Evolutionary conservation across 2,329 filamentous ascomycete genomes (phyloP).

Genomic region (Didymellaceae sp.): DNA sequence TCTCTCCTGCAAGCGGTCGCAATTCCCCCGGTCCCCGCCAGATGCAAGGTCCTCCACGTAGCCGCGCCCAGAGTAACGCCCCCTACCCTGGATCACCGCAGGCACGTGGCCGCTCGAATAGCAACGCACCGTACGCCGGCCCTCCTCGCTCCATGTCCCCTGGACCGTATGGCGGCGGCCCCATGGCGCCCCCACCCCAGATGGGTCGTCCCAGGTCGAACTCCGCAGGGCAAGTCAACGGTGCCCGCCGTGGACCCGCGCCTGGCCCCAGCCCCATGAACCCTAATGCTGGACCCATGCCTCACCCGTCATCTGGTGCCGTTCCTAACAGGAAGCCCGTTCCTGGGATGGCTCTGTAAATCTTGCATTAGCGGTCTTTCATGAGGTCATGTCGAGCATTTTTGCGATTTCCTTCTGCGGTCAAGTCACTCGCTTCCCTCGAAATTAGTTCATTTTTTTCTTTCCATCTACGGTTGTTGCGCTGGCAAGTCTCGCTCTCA

Average conservation of each 20-base stretch:
- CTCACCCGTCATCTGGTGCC: conserved; percentile 15
- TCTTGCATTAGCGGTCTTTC: conserved; percentile 15
- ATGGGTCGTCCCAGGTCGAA: conserved; percentile 47
- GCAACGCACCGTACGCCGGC: conserved; percentile 47
- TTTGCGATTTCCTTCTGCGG: conserved; percentile 18
- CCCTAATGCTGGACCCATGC: conserved; percentile 3
- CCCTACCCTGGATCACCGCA: conserved; percentile 33
- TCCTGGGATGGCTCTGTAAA: conserved; percentile 54
- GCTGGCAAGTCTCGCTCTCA: conserved; percentile 2
- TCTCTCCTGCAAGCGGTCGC: conserved; percentile 49
- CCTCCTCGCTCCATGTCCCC: conserved; percentile 49
- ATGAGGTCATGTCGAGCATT: conserved; percentile 32
- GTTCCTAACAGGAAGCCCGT: conserved; percentile 55
- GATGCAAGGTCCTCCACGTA: conserved; percentile 32
- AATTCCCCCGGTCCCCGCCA: conserved; percentile 45
- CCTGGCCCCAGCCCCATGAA: conserved; percentile 49
- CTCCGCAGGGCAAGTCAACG: conserved; percentile 42
- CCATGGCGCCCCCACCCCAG: conserved; percentile 40
- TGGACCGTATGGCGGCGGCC: conserved; percentile 48
- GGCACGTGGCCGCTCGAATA: conserved; percentile 42
- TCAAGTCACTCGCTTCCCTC: conserved; percentile 15
- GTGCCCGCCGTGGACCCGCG: conserved; percentile 38
- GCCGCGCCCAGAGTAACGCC: conserved; percentile 48
- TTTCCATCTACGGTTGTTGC: conserved; percentile 16
- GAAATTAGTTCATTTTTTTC: conserved; percentile 12